A percentile compares a stretch with the other conserved stretches of the same genome.
Conservation (phyloP, 441 rosid species). For the Raphanus hybrid region DNA sequence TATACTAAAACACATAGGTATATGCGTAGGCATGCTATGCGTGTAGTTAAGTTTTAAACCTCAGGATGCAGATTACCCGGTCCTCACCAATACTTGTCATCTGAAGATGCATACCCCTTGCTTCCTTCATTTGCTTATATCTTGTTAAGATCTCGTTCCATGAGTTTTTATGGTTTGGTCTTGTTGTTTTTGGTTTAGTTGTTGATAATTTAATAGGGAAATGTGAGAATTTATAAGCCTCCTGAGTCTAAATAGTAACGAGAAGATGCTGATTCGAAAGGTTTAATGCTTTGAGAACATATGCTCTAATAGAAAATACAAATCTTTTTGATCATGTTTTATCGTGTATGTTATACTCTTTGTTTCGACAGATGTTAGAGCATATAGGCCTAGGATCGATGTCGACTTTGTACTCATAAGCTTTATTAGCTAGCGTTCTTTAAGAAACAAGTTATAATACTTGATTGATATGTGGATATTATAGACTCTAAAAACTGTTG, state of each 20-base stretch:
- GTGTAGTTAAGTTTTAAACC: conserved; percentile 53
- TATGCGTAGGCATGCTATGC: background rate
- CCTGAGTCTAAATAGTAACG: conserved; percentile 35
- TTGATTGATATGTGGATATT: background rate
- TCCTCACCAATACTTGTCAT: conserved; percentile 57
- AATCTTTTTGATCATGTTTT: conserved; percentile 24
- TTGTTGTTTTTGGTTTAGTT: background rate
- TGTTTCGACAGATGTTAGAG: conserved; percentile 6
- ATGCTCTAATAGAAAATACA: conserved; percentile 31
- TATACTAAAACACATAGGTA: conserved; percentile 24
- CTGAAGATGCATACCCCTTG: background rate
- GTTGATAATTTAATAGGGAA: conserved; percentile 44
- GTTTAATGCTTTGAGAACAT: conserved; percentile 45
- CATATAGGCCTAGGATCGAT: background rate
- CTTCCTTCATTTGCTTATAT: conserved; percentile 18
- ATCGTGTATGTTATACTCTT: conserved; percentile 10
- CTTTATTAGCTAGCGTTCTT: background rate
- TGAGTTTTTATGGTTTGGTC: conserved; percentile 8
- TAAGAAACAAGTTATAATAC: background rate
- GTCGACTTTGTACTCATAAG: background rate
- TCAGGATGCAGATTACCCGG: conserved; percentile 99
- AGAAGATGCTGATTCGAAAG: conserved; percentile 44
- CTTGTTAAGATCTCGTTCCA: conserved; percentile 3
- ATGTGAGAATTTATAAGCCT: conserved; percentile 57
- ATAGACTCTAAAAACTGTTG: background rate